Percentiles rank a stretch among this genome's conserved stretches.
Conservation (phyloP, 352 stramenopile species). For the Globisporangium splendens region DNA sequence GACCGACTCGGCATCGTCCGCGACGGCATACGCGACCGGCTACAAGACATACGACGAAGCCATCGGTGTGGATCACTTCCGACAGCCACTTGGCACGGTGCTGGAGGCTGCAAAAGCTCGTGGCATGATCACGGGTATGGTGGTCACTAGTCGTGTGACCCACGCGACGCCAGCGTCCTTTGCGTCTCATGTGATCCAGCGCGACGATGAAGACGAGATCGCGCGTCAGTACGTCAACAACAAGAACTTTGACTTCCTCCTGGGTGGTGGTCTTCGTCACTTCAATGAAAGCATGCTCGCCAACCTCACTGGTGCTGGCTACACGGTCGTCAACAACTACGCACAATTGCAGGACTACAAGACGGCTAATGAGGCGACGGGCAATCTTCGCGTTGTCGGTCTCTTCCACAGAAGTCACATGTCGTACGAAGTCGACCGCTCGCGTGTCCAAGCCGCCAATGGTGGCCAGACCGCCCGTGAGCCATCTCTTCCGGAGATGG, state of each 20-base stretch:
- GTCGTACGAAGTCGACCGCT: conserved; percentile 63
- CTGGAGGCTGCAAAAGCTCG: conserved; percentile 57
- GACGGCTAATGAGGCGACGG: conserved; percentile 33
- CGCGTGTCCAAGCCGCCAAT: conserved; percentile 25
- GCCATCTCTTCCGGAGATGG: conserved; percentile 61
- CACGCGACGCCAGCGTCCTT: conserved; percentile 59
- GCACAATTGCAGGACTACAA: conserved; percentile 54
- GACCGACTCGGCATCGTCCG: conserved; percentile 54
- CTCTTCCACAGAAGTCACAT: conserved; percentile 68
- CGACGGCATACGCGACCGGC: conserved; percentile 51
- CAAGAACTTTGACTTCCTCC: conserved; percentile 66
- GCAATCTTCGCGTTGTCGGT: conserved; percentile 51
- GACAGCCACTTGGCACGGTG: conserved; percentile 57
- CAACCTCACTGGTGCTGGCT: conserved; percentile 37
- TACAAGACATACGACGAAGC: conserved; percentile 67
- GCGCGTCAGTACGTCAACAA: conserved; percentile 59
- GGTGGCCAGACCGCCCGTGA: conserved; percentile 28
- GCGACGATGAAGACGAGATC: conserved; percentile 52
- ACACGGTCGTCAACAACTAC: conserved; percentile 53
- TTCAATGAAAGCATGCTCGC: conserved; percentile 50
- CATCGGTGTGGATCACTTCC: conserved; percentile 53
- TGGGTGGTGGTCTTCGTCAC: conserved; percentile 44
- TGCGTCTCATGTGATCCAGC: conserved; percentile 46
- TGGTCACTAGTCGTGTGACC: conserved; percentile 63
- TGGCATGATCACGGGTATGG: conserved; percentile 64